These are phyloP conservation scores for Capronia americana DNA, from an alignment of 2,329 filamentous ascomycete genomes.

Conservation along the genomic window DNA sequence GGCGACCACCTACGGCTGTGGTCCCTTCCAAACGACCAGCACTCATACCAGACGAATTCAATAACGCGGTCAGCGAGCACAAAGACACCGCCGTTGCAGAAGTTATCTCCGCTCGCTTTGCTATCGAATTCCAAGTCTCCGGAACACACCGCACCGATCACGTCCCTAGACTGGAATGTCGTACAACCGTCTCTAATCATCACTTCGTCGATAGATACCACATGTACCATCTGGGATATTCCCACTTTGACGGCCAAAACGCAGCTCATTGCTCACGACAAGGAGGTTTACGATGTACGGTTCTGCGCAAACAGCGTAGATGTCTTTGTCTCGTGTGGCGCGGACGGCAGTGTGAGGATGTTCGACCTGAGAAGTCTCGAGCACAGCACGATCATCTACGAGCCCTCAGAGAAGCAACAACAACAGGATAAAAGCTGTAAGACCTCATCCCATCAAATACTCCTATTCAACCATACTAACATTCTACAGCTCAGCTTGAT, in stretches of 20 bases:
- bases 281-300: conserved; percentile 92
- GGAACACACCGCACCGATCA: conserved; percentile 95
- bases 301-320: conserved; percentile 99
- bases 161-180: conserved; percentile 97
- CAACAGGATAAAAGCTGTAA: conserved; percentile 66
- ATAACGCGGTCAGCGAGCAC: conserved; percentile 69
- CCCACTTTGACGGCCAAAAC: conserved; percentile 97
- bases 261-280: conserved; percentile 97
- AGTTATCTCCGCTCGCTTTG: conserved; percentile 88
- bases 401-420: conserved; percentile 82
- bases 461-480: conserved; percentile 26
- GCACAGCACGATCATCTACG: conserved; percentile 98
- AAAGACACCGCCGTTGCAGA: conserved; percentile 68
- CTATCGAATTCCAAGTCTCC: conserved; percentile 98
- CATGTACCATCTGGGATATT: conserved; percentile 99
- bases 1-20: conserved; percentile 92
- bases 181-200: conserved; percentile 97
- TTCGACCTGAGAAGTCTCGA: conserved; percentile 96
- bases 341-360: conserved; percentile 97
- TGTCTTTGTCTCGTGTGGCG: conserved; percentile 96
- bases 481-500: conserved; percentile 30
- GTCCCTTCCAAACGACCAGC: conserved; percentile 73
- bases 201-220: conserved; percentile 97
- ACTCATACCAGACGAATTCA: conserved; percentile 65
- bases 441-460: conserved; percentile 64